Evolutionary conservation across 257 asterid species (phyloP).

Genomic region (Orobanche coerulescens): DNA sequence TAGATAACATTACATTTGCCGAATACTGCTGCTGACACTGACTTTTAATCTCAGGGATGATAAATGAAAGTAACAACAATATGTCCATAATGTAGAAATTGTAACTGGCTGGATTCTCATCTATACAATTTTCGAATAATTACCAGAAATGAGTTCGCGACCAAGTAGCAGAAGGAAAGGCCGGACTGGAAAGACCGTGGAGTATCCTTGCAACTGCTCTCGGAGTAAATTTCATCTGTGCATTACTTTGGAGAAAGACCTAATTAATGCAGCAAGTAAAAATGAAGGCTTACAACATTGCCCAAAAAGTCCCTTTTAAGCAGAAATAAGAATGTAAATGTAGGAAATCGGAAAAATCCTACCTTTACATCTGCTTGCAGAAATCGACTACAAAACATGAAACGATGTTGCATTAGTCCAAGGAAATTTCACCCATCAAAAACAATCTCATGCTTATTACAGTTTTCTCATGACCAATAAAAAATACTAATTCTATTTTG

Average conservation of each 20-base stretch:
- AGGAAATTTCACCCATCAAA: not conserved
- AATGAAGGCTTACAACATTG: constrained; percentile 20
- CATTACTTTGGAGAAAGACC: constrained; percentile 85
- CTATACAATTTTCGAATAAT: not conserved
- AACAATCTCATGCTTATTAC: not conserved
- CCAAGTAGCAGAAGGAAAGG: constrained; percentile 79
- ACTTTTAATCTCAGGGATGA: no score
- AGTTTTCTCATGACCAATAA: constrained; percentile 7
- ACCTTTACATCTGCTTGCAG: constrained; percentile 90
- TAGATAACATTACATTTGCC: no score
- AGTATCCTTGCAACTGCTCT: constrained; percentile 89
- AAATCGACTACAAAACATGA: constrained; percentile 59
- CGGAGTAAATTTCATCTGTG: constrained; percentile 78
- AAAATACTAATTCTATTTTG: not conserved
- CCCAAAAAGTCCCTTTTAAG: not conserved
- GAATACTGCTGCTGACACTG: no score
- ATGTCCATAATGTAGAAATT: no score
- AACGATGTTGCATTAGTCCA: constrained; percentile 28
- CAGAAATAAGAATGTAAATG: not conserved
- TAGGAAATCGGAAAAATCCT: not conserved
- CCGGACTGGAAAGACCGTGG: constrained; percentile 90
- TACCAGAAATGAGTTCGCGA: constrained; percentile 98
- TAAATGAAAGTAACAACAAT: no score
- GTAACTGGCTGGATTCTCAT: no score
- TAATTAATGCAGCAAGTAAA: constrained; percentile 33